Percentiles rank a stretch among this genome's conserved stretches.
phyloP scores from a whole-genome alignment of 257 asterid species.

The Jacaranda mimosifolia region DNA sequence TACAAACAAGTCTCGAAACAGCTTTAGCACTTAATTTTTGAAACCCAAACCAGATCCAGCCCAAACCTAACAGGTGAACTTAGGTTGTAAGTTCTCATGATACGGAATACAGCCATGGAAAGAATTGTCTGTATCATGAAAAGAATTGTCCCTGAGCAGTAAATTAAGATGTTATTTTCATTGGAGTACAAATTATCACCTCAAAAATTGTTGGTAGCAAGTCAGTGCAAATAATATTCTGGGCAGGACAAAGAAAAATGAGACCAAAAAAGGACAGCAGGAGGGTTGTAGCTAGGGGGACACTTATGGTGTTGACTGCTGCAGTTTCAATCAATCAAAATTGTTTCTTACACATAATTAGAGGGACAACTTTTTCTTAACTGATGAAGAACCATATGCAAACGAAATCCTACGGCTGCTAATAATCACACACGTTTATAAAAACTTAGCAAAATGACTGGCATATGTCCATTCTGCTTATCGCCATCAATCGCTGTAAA shows the following conservation, averaged over 20 bases:
- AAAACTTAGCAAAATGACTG: background rate
- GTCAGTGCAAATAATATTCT: background rate
- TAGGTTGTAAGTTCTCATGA: no score
- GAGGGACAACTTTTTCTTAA: background rate
- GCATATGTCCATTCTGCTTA: background rate
- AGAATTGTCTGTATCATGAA: no score
- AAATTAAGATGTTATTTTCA: no score
- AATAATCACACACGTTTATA: background rate
- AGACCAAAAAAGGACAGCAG: background rate
- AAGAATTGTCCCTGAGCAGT: no score
- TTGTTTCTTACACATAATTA: background rate
- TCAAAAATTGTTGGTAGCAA: background rate
- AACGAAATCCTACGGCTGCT: constrained; percentile 12
- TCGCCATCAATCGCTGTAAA: background rate
- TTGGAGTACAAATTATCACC: no score
- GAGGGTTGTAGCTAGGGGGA: background rate
- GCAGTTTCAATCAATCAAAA: background rate
- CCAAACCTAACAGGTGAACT: no score
- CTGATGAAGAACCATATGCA: background rate
- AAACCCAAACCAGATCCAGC: no score
- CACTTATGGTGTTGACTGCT: background rate
- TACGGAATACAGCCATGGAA: no score
- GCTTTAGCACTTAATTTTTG: no score
- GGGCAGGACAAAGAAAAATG: background rate
- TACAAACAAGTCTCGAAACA: no score